Evolutionary conservation across 2,329 filamentous ascomycete genomes (phyloP), one percentile per base, ranked within the genome.

Genomic region (Emmonsiellopsis sp.): DNA sequence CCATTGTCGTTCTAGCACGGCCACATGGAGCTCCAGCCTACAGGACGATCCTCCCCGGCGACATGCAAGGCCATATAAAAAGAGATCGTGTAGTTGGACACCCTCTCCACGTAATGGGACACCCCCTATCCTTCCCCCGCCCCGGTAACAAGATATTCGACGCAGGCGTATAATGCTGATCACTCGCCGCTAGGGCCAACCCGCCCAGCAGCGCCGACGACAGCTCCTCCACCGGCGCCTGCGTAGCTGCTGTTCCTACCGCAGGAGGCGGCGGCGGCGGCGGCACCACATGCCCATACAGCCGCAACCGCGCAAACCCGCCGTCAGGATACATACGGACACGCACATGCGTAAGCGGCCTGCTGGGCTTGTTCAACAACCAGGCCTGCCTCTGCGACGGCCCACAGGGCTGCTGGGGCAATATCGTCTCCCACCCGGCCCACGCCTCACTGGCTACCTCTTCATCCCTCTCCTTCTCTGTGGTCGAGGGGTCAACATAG

Each of bases 251-350:
- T 8, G 13, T 36, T n/a, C 14, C 46, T 8, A 14, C 3, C 21
- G 21, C 11, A 34, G 36, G n/a, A 9, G 46, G 46, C 8, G 21
- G 31, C 4, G 61, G 53, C 6, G 65, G 55, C 1, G 70, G 65
- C 0, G 71, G 68, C 9, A 73, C 67, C 1, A 69, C 72, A 51
- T 67, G 64, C 2, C 73, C 73, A 53, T 74, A 75, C 1, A 74
- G 60, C 21, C 72, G 60, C 33, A 74, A 57, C 36, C 73, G 58
- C 4, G 70, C 70, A 56, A 75, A 71, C 0, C 73, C 73, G 39
- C 73, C 73, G 49, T 75, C 73, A 0, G 73, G 73, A 58, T 71
- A 74, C 71, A 74, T 73, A 43, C 71, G 62, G 40, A 75, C 58
- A 31, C 71, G 62, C 7, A 75, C 65, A 58, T 74, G 72, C 1